These are phyloP conservation scores for Clathrus columnatus DNA, from an alignment of 768 basidiomycete species.

Conservation along the genomic window DNA sequence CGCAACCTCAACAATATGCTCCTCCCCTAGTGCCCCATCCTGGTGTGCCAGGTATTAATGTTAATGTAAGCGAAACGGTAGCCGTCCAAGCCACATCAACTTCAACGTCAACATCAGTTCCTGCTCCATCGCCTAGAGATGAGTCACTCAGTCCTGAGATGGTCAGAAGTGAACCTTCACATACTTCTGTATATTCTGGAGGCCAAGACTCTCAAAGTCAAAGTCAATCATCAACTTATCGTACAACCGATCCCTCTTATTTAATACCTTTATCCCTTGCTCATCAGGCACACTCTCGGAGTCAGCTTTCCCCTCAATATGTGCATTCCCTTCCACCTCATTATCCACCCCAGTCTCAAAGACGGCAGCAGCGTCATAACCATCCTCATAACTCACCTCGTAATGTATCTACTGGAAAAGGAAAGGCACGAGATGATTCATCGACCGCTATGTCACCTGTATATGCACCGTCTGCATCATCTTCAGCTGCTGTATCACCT, in stretches of 20 bases:
- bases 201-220: background rate
- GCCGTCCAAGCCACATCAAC: conserved; percentile 29
- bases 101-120: conserved; percentile 64
- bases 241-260: background rate
- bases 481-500: background rate
- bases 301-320: background rate
- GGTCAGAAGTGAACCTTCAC: background rate
- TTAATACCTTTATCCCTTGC: background rate
- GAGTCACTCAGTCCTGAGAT: conserved; percentile 28
- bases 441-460: background rate
- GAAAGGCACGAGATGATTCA: background rate
- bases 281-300: background rate
- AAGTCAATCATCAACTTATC: background rate
- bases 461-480: background rate
- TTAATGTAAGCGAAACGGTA: background rate
- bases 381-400: background rate
- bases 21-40: too few relatives aligned
- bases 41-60: background rate
- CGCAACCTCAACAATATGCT: too few relatives aligned
- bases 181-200: background rate
- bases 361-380: background rate
- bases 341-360: background rate
- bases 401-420: background rate
- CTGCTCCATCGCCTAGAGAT: conserved; percentile 15
- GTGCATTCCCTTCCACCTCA: background rate